Percentiles rank a stretch among this genome's conserved stretches.
Conservation (phyloP, 2,329 filamentous ascomycete species). For the Diatrype stigma region DNA sequence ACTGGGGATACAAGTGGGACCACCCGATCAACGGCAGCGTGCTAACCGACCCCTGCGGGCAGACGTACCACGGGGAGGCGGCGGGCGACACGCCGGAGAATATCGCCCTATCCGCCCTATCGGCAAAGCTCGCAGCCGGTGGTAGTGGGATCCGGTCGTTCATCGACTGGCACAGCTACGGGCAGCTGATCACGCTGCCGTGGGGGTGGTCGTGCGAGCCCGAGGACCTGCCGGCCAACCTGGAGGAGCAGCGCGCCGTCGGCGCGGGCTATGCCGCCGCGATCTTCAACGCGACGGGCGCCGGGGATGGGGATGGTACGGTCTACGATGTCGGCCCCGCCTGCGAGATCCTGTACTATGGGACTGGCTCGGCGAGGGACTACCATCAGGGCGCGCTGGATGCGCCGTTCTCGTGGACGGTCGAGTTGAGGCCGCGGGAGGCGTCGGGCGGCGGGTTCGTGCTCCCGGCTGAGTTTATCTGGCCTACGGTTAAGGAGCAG, state of each 20-base stretch:
- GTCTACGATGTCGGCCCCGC: constrained; percentile 22
- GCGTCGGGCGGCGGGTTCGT: constrained; percentile 22
- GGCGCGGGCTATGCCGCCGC: constrained; percentile 35
- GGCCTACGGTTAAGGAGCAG: constrained; percentile 21
- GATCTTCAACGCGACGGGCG: constrained; percentile 28
- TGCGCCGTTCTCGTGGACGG: constrained; percentile 22
- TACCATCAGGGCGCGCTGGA: constrained; percentile 20
- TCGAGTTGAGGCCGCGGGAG: constrained; percentile 18
- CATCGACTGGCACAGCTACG: constrained; percentile 58
- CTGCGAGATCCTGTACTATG: constrained; percentile 20
- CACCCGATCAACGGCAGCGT: constrained; percentile 36
- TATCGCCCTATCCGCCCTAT: constrained; percentile 34
- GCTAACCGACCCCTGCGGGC: constrained; percentile 43
- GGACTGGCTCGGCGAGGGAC: constrained; percentile 20
- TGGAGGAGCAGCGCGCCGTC: constrained; percentile 39
- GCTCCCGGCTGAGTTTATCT: constrained; percentile 20
- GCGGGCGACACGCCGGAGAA: constrained; percentile 43
- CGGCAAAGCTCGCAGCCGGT: constrained; percentile 26
- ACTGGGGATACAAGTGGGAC: constrained; percentile 49
- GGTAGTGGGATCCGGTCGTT: constrained; percentile 50
- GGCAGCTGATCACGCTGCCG: constrained; percentile 48
- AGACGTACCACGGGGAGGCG: constrained; percentile 39
- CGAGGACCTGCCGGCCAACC: constrained; percentile 24
- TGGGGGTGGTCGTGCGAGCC: constrained; percentile 38
- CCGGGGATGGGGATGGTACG: constrained; percentile 25